phyloP scores from a whole-genome alignment of 2,329 filamentous ascomycete genomes.

The Colletotrichum camelliae region DNA sequence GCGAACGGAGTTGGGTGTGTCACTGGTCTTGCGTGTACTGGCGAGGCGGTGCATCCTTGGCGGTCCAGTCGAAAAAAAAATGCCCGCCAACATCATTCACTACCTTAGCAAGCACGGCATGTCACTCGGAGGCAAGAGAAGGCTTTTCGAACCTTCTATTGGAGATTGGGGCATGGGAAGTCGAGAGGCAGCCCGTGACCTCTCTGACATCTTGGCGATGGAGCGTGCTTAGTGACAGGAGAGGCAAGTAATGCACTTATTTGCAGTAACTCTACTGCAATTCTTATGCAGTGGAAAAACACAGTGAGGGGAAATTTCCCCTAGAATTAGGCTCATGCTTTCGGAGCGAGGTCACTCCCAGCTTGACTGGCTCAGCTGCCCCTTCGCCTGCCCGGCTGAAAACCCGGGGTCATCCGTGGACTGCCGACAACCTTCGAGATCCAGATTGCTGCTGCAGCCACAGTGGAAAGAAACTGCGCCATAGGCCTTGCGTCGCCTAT shows the following conservation, averaged over 20 bases:
- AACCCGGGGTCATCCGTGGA: slow-evolving; percentile 12
- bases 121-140: not conserved
- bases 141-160: not conserved
- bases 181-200: not conserved
- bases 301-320: not conserved
- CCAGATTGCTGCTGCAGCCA: not conserved
- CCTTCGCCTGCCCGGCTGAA: not conserved
- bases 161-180: not conserved
- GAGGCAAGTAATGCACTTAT: not conserved
- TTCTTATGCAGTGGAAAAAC: not conserved
- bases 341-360: not conserved
- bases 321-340: not conserved
- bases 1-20: not conserved
- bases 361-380: not conserved
- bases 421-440: not conserved
- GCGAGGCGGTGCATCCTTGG: slow-evolving; percentile 20
- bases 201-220: slow-evolving; percentile 2
- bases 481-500: not conserved
- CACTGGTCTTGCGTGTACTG: slow-evolving; percentile 13
- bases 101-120: not conserved
- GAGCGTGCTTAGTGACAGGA: not conserved
- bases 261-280: not conserved
- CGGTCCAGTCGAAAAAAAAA: not conserved
- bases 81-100: not conserved
- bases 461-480: not conserved